These are phyloP conservation scores for Arxiozyma slooffiae DNA, from an alignment of 1,139 yeast species.

Conservation along the genomic window DNA sequence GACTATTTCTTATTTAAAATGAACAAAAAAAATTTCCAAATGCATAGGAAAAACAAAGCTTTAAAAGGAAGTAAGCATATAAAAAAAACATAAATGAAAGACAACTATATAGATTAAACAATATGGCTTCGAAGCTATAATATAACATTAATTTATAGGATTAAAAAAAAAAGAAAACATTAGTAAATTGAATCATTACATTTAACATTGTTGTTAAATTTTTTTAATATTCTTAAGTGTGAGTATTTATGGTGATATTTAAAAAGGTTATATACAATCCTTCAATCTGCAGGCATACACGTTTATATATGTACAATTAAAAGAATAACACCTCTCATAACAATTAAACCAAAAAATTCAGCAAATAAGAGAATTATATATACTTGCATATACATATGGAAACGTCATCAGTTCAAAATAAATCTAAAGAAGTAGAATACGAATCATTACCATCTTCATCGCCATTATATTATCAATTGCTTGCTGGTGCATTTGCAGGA, in stretches of 20 bases:
- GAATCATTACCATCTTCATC: conserved; percentile 88
- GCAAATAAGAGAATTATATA: background rate
- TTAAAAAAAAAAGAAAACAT: background rate
- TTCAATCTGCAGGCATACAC: background rate
- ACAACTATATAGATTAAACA: no score
- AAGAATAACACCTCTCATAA: background rate
- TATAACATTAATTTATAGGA: no score
- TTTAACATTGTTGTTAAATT: no score
- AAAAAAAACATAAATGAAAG: background rate
- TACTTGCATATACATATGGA: background rate
- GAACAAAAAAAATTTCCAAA: background rate
- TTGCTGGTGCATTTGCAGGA: conserved; percentile 96
- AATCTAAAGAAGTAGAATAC: conserved; percentile 43
- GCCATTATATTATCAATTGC: conserved; percentile 66
- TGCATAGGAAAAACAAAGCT: background rate
- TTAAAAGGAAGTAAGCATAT: no score
- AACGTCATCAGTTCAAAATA: conserved; percentile 3
- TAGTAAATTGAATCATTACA: no score
- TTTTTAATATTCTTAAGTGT: background rate
- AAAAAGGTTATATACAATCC: background rate
- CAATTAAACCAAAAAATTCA: no score
- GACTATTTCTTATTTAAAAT: background rate
- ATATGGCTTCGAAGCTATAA: background rate
- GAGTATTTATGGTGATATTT: background rate
- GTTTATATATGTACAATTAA: no score